Percentiles rank a stretch among this genome's conserved stretches.
phyloP scores from a whole-genome alignment of 2,329 filamentous ascomycete genomes.

The Penicillium oxalicum region DNA sequence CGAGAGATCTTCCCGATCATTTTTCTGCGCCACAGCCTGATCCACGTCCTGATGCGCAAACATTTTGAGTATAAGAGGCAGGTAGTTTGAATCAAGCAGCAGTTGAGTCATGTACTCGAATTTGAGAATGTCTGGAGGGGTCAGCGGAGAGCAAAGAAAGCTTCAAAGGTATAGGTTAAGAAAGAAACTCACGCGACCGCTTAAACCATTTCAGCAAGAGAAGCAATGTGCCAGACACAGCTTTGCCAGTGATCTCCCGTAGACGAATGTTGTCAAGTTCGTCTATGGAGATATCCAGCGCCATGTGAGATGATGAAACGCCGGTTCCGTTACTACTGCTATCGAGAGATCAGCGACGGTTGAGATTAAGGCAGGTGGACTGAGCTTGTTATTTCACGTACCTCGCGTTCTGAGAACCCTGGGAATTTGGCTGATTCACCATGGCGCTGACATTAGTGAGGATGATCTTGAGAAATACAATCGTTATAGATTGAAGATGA shows the following conservation, averaged over 20 bases:
- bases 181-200: constrained; percentile 66
- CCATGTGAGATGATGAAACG: constrained; percentile 23
- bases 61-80: constrained; percentile 85
- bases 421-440: constrained; percentile 53
- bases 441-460: constrained; percentile 82
- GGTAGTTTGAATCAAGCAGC: constrained; percentile 87
- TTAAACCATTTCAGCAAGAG: constrained; percentile 96
- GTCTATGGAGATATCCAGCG: constrained; percentile 49
- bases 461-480: constrained; percentile 85
- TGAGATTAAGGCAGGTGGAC: neutral
- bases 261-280: constrained; percentile 76
- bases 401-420: constrained; percentile 42
- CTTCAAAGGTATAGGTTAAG: neutral
- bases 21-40: constrained; percentile 76
- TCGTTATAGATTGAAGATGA: constrained; percentile 84
- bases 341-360: constrained; percentile 1
- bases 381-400: constrained; percentile 20
- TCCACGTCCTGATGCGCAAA: constrained; percentile 94
- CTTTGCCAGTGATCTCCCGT: constrained; percentile 84
- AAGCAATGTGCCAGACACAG: constrained; percentile 80
- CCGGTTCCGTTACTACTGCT: constrained; percentile 26
- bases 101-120: constrained; percentile 95
- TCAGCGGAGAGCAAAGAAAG: constrained; percentile 8
- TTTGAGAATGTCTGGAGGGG: constrained; percentile 70
- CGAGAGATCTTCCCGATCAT: constrained; percentile 77